Evolutionary conservation across 1,284 basidiomycete species (phyloP).

Genomic region (Puccinia polysora): DNA sequence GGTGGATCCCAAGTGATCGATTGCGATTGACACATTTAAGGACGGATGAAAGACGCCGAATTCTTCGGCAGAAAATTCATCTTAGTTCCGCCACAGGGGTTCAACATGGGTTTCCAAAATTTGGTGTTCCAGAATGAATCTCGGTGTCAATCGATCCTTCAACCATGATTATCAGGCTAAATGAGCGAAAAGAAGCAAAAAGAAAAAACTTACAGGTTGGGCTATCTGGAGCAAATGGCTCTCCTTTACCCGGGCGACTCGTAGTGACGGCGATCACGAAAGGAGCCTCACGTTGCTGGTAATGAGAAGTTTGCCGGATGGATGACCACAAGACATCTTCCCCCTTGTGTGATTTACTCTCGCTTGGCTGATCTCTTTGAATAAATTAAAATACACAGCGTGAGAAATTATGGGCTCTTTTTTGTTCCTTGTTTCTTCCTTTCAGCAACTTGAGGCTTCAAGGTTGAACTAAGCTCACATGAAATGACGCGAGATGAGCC

Average conservation of each 20-base stretch:
- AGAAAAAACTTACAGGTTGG: conserved; percentile 39
- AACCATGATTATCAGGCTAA: no score
- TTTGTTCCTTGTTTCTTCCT: no score
- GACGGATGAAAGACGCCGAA: conserved; percentile 26
- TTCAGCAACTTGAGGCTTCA: no score
- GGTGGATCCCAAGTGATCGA: conserved; percentile 29
- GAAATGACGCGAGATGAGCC: conserved; percentile 34
- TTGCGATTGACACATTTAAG: conserved; percentile 39
- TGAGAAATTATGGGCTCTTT: no score
- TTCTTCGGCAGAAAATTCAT: conserved; percentile 39
- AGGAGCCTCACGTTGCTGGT: conserved; percentile 14
- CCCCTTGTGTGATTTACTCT: conserved; percentile 7
- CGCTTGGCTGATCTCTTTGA: conserved; percentile 20
- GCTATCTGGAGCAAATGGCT: conserved; percentile 12
- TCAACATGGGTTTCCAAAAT: no score
- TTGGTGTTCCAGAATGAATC: no score
- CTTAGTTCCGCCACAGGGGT: no score
- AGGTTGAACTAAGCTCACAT: no score
- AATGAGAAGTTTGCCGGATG: conserved; percentile 2
- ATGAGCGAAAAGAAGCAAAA: no score
- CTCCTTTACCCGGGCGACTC: conserved; percentile 19
- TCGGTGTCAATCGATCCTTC: no score
- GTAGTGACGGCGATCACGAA: conserved; percentile 35
- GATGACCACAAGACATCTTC: conserved; percentile 37
- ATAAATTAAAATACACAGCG: neutral